These are phyloP conservation scores for Nelumbo lutea DNA, from an alignment of 164 flowering plant species.

Conservation along the genomic window DNA sequence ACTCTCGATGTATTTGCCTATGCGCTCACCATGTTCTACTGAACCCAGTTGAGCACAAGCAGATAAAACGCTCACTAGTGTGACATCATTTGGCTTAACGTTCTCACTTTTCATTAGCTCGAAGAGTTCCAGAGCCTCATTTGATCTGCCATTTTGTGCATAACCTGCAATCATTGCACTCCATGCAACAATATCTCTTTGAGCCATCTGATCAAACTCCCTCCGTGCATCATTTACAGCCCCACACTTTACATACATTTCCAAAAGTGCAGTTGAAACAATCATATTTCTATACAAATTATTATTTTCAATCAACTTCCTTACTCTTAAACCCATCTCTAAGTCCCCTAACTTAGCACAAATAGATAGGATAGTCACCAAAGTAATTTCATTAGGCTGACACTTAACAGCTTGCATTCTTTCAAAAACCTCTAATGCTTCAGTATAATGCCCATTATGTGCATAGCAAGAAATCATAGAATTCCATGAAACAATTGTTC, in stretches of 20 bases:
- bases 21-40: constrained; percentile 31
- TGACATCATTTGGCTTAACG: constrained; percentile 39
- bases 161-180: constrained; percentile 53
- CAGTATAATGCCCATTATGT: constrained; percentile 31
- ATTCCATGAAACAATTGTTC: constrained; percentile 46
- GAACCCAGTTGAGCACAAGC: constrained; percentile 48
- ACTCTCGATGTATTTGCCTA: constrained; percentile 33
- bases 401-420: constrained; percentile 29
- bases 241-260: constrained; percentile 53
- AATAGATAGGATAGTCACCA: constrained; percentile 39
- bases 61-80: constrained; percentile 38
- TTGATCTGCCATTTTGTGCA: constrained; percentile 47
- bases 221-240: constrained; percentile 37
- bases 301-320: constrained; percentile 32
- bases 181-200: constrained; percentile 46
- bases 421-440: constrained; percentile 35
- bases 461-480: constrained; percentile 45
- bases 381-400: constrained; percentile 34
- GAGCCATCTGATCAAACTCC: constrained; percentile 37
- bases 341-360: constrained; percentile 42
- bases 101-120: constrained; percentile 29
- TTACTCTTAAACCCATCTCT: constrained; percentile 37
- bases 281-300: constrained; percentile 25
- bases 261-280: constrained; percentile 40
- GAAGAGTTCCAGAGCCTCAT: constrained; percentile 45